phyloP scores from a whole-genome alignment of 345 rosid species.

The Citrus trifoliata region DNA sequence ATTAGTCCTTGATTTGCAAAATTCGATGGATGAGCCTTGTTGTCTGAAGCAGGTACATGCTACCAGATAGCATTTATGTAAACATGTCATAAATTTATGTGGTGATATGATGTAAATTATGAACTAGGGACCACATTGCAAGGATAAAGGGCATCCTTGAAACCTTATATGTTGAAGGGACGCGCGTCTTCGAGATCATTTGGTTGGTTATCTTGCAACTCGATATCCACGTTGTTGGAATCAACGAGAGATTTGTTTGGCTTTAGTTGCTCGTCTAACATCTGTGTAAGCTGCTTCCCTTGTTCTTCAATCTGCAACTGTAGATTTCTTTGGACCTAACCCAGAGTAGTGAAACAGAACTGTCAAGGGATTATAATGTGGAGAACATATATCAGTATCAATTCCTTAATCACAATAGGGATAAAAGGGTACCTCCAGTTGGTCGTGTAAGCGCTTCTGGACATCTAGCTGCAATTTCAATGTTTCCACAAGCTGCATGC shows the following conservation, averaged over 20 bases:
- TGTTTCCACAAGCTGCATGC: slow-evolving; percentile 24
- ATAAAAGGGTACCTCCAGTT: slow-evolving; percentile 25
- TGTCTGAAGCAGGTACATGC: background rate
- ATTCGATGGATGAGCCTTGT: background rate
- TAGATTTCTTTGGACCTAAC: slow-evolving; percentile 31
- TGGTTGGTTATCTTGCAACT: background rate
- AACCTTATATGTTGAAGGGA: background rate
- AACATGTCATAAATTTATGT: background rate
- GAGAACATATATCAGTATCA: too few relatives aligned
- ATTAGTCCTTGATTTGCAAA: background rate
- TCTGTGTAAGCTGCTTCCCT: slow-evolving; percentile 27
- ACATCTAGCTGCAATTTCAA: slow-evolving; percentile 30
- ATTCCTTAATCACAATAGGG: too few relatives aligned
- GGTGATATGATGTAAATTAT: too few relatives aligned
- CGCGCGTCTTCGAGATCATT: background rate
- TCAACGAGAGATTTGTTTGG: background rate
- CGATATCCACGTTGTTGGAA: background rate
- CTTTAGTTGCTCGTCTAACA: slow-evolving; percentile 21
- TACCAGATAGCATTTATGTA: background rate
- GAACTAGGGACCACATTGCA: background rate
- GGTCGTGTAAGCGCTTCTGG: slow-evolving; percentile 29
- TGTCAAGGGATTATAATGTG: too few relatives aligned
- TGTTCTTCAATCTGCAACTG: slow-evolving; percentile 34
- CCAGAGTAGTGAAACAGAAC: background rate
- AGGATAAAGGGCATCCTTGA: slow-evolving; percentile 1